phyloP scores from a whole-genome alignment of 805 yeast species.

The Wickerhamomyces silvicola region DNA sequence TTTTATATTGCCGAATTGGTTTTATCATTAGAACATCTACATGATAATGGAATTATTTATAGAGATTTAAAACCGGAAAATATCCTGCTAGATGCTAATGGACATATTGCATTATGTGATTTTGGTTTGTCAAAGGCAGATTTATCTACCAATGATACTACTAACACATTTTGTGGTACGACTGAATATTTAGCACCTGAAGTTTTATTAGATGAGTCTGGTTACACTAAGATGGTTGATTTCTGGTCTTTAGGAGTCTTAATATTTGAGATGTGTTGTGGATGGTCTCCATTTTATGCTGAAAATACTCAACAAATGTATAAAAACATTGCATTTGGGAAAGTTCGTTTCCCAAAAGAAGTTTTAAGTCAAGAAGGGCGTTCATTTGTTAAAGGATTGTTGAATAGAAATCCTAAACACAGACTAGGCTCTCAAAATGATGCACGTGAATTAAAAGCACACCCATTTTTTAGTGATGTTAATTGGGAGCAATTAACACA shows the following conservation, averaged over 20 bases:
- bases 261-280: slow-evolving; percentile 98
- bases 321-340: slow-evolving; percentile 97
- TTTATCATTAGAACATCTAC: slow-evolving; percentile 87
- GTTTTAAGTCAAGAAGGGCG: slow-evolving; percentile 90
- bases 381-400: slow-evolving; percentile 88
- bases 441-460: slow-evolving; percentile 87
- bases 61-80: slow-evolving; percentile 97
- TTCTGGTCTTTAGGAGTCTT: slow-evolving; percentile 97
- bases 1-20: slow-evolving; percentile 96
- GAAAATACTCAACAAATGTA: slow-evolving; percentile 98
- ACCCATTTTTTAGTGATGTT: slow-evolving; percentile 84
- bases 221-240: slow-evolving; percentile 98
- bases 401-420: slow-evolving; percentile 94
- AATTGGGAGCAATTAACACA: slow-evolving; percentile 79
- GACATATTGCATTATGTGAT: slow-evolving; percentile 95
- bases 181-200: slow-evolving; percentile 98
- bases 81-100: slow-evolving; percentile 90
- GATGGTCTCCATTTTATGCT: slow-evolving; percentile 98
- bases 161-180: slow-evolving; percentile 97
- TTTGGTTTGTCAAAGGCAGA: slow-evolving; percentile 96
- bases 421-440: slow-evolving; percentile 88
- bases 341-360: slow-evolving; percentile 95
- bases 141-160: slow-evolving; percentile 72
- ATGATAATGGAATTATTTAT: slow-evolving; percentile 92
- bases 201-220: slow-evolving; percentile 88